These are phyloP conservation scores for Penicillium sp. DNA, from an alignment of 2,329 filamentous ascomycete species.

Conservation along the genomic window DNA sequence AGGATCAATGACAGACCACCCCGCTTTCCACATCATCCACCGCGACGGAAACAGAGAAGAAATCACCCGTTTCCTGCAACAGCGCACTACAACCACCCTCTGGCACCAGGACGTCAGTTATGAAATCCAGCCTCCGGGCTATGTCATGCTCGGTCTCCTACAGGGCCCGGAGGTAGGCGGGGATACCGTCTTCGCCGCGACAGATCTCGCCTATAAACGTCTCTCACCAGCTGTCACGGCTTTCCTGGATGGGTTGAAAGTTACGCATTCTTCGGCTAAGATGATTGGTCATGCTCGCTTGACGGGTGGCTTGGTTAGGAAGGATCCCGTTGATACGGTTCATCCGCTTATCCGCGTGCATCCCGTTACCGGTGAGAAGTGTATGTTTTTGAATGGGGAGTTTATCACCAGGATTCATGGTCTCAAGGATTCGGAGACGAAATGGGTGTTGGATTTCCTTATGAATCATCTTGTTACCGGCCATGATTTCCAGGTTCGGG, in stretches of 20 bases:
- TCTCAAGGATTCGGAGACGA: conserved; percentile 48
- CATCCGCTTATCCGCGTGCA: conserved; percentile 50
- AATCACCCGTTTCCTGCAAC: conserved; percentile 44
- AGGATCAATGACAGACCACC: conserved; percentile 41
- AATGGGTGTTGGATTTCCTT: conserved; percentile 48
- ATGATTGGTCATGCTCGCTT: conserved; percentile 45
- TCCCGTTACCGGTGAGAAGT: conserved; percentile 50
- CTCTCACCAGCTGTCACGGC: conserved; percentile 52
- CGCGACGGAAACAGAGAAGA: conserved; percentile 46
- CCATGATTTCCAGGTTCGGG: conserved; percentile 49
- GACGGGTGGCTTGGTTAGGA: conserved; percentile 45
- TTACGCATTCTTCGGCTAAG: conserved; percentile 44
- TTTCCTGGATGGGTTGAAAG: conserved; percentile 35
- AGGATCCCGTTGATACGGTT: conserved; percentile 45
- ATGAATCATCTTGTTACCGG: conserved; percentile 48
- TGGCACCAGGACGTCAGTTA: conserved; percentile 53
- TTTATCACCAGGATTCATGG: conserved; percentile 50
- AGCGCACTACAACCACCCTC: conserved; percentile 47
- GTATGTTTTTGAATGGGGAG: conserved; percentile 49
- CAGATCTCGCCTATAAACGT: conserved; percentile 47
- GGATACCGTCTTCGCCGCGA: conserved; percentile 49
- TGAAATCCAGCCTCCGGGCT: conserved; percentile 49
- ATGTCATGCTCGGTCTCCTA: conserved; percentile 49
- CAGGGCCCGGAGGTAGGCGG: conserved; percentile 52
- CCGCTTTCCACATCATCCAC: conserved; percentile 49